These are phyloP conservation scores for Carex myosuroides DNA, from an alignment of 176 grass and related monocot species.

Conservation along the genomic window DNA sequence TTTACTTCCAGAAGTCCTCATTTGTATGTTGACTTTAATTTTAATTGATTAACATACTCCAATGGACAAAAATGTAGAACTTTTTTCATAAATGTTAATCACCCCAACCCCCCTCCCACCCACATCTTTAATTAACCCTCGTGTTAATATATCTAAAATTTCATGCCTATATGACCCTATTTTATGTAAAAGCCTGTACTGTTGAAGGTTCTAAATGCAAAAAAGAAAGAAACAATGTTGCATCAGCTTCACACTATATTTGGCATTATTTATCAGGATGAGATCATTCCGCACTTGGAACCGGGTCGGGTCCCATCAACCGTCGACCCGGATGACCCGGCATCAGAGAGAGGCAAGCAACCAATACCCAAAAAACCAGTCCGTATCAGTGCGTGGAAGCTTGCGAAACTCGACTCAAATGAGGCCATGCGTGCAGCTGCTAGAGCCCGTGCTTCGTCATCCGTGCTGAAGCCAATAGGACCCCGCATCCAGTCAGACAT, in stretches of 20 bases:
- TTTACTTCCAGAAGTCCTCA: neutral
- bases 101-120: no score
- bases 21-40: neutral
- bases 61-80: neutral
- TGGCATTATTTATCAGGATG: conserved; percentile 44
- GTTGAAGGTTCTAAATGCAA: neutral
- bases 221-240: neutral
- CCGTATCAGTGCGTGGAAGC: conserved; percentile 88
- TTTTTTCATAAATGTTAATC: neutral
- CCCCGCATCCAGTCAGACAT: conserved; percentile 20
- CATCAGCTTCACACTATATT: neutral
- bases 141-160: neutral
- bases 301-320: conserved; percentile 84
- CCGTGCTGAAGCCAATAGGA: conserved; percentile 55
- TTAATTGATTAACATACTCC: neutral
- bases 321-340: conserved; percentile 65
- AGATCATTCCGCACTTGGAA: conserved; percentile 87
- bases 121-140: neutral
- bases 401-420: conserved; percentile 78
- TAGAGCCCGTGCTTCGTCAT: conserved; percentile 91
- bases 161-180: neutral
- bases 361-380: conserved; percentile 75
- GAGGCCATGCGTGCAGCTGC: conserved; percentile 84
- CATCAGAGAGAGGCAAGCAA: conserved; percentile 42
- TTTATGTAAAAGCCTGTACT: neutral